phyloP scores from a whole-genome alignment of 177 flowering plant genomes.

The Vitis hybrid region DNA sequence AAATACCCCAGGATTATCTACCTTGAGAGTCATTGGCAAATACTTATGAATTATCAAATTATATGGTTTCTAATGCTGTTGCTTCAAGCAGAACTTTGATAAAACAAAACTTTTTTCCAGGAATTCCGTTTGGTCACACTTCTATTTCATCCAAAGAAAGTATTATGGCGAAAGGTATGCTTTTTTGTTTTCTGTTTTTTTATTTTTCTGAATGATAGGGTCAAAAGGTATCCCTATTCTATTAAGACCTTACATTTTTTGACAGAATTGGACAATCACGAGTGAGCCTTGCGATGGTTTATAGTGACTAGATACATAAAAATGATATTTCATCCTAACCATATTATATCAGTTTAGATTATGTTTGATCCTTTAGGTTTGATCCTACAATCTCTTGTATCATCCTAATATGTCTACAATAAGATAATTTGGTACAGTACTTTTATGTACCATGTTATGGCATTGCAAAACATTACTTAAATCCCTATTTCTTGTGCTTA shows the following conservation, averaged over 20 bases:
- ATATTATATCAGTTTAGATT: no score
- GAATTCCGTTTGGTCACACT: slow-evolving; percentile 70
- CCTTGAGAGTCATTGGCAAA: slow-evolving; percentile 7
- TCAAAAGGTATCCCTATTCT: not conserved
- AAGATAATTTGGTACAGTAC: no score
- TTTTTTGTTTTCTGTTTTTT: not conserved
- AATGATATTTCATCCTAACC: no score
- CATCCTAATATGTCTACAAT: no score
- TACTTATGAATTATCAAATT: slow-evolving; percentile 10
- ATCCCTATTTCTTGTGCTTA: no score
- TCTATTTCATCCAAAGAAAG: slow-evolving; percentile 60
- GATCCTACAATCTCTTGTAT: no score
- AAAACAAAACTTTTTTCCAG: slow-evolving; percentile 58
- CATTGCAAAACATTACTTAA: no score
- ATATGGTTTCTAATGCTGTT: slow-evolving; percentile 18
- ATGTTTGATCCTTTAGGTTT: no score
- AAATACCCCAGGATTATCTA: not conserved
- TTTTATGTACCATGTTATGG: no score
- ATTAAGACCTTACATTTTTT: not conserved
- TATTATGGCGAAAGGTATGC: slow-evolving; percentile 81
- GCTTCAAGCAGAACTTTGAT: slow-evolving; percentile 31
- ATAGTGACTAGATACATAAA: not conserved
- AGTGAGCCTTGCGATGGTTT: not conserved
- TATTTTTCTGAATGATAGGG: not conserved
- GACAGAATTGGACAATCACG: not conserved